Evolutionary conservation across 495 filamentous ascomycete genomes (phyloP), one percentile per base, ranked within the genome.

Genomic region (Tuber calosporum): DNA sequence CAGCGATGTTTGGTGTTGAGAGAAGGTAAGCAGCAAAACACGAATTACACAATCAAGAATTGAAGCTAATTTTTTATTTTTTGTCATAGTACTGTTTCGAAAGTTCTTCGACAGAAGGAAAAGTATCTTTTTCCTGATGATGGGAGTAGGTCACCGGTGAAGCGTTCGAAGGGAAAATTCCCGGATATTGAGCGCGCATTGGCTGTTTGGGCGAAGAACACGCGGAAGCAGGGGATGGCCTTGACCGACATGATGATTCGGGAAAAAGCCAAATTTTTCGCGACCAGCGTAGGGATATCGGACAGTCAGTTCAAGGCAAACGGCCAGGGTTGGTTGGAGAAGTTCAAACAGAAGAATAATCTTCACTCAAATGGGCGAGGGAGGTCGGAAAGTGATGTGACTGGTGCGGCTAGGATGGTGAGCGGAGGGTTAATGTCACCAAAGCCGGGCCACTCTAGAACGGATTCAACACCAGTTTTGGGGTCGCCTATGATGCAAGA

Each of bases 151-250:
- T 97, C 95, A 58, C 93, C 95, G 15, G 89, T 96, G 76, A 96
- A 96, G 82, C 89, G 90, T 72, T 83, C 89, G 74, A 98, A 97
- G 84, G 92, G 94, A 30, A 93, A 94, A 83, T 94, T 94, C 67
- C 93, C 92, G 4, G 93, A 98, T 82, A 93, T 99, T 78, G 95
- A 99, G 82, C 90, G 94, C 80, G 93, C 95, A n/a, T 86, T 99
- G 43, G 88, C 90, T 26, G 94, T 93, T 81, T 98, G 92, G 91
- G 89, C 91, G 26, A 86, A 87, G 79, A 97, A 96, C 74, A 89
- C 90, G 75, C 89, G 94, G 77, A 87, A 89, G 80, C 88, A 90
- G 82, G 93, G 95, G 11, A 85, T 90, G 67, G 84, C 88, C 17
- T 83, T 98, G 42, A 91, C 87, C n/a, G 92, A 96, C 80, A 88